Conservation (phyloP, 106 monocot genomes). For the Allium fistulosum region DNA sequence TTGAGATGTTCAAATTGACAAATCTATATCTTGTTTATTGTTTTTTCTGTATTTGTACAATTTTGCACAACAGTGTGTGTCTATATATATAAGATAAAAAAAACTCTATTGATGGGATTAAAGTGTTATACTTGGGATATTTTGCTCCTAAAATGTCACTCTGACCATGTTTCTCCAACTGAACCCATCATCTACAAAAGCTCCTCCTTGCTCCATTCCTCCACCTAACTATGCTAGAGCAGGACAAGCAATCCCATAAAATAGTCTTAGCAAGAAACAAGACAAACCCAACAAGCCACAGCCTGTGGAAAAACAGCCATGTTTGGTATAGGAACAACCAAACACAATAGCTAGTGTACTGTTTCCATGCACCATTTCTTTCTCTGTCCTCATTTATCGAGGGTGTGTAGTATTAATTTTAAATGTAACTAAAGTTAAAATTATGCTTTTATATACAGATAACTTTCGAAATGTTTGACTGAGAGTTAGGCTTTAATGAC, state of each 20-base stretch:
- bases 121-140: conserved; percentile 6
- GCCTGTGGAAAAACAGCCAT: no score
- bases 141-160: conserved; percentile 17
- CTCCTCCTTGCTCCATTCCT: not conserved
- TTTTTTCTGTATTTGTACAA: not conserved
- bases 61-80: no score
- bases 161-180: conserved; percentile 17
- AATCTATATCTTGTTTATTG: no score
- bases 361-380: not conserved
- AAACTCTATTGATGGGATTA: no score
- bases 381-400: not conserved
- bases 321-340: no score
- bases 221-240: conserved; percentile 4
- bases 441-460: not conserved
- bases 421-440: not conserved
- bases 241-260: no score
- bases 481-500: not conserved
- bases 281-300: no score
- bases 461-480: not conserved
- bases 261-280: no score
- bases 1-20: no score
- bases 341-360: conserved; percentile 6
- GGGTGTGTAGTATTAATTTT: not conserved
- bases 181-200: conserved; percentile 4
- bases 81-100: not conserved